These are phyloP conservation scores for Coriolopsis trogii DNA, from an alignment of 1,284 basidiomycete species.

Conservation along the genomic window DNA sequence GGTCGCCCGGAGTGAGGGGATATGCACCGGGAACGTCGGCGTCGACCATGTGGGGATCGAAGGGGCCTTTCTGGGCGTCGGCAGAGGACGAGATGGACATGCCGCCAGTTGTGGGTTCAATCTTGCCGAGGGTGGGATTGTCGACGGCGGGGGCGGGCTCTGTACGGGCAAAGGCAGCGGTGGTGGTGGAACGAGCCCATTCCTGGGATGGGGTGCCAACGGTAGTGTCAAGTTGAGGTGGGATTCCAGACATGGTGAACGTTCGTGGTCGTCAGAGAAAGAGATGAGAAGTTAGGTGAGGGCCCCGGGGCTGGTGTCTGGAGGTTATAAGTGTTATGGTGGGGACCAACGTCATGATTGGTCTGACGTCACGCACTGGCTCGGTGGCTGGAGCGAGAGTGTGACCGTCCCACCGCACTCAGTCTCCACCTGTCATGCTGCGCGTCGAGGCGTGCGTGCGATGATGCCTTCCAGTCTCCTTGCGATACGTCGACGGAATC, in stretches of 20 bases:
- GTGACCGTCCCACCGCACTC: no score
- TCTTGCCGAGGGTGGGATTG: conserved; percentile 15
- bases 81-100: conserved; percentile 15
- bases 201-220: conserved; percentile 33
- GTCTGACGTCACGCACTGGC: no score
- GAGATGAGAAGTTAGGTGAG: no score
- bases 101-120: conserved; percentile 9
- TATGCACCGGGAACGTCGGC: conserved; percentile 32
- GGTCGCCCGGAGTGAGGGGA: conserved; percentile 20
- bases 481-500: no score
- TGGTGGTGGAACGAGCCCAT: conserved; percentile 35
- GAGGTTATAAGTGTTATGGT: background rate
- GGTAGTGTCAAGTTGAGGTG: conserved; percentile 27
- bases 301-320: no score
- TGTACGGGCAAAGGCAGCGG: conserved; percentile 29
- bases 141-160: conserved; percentile 22
- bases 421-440: no score
- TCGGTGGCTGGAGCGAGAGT: no score
- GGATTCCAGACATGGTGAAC: conserved; percentile 30
- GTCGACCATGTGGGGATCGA: conserved; percentile 17
- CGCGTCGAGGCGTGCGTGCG: no score
- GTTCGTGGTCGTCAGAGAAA: background rate
- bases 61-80: conserved; percentile 15
- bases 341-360: no score
- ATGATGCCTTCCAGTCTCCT: no score